Percentiles rank a stretch among this genome's conserved stretches.
Conservation (phyloP, 257 asterid species). For the Fraxinus quadrangulata region DNA sequence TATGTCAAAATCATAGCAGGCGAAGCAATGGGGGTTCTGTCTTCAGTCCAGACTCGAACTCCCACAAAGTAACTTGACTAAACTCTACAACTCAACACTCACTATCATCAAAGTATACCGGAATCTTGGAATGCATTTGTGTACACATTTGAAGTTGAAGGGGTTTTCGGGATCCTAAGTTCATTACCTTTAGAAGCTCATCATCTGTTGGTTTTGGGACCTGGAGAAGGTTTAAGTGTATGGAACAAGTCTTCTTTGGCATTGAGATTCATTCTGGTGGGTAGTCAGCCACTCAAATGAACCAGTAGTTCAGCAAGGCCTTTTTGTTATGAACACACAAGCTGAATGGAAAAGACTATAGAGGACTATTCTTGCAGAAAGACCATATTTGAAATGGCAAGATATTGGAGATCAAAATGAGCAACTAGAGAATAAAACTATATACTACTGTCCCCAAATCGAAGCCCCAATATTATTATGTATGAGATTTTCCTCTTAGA, state of each 20-base stretch:
- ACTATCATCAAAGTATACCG: conserved; percentile 68
- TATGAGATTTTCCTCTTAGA: no score
- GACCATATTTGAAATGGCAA: conserved; percentile 91
- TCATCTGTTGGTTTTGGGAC: conserved; percentile 70
- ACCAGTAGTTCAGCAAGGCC: conserved; percentile 85
- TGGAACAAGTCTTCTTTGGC: conserved; percentile 65
- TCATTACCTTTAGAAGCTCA: conserved; percentile 54
- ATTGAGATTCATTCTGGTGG: conserved; percentile 68
- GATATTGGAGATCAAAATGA: conserved; percentile 66
- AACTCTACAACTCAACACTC: conserved; percentile 51
- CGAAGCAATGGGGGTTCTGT: conserved; percentile 82
- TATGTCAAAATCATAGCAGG: conserved; percentile 80
- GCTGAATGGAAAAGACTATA: conserved; percentile 74
- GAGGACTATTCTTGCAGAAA: conserved; percentile 69
- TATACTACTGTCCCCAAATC: no score
- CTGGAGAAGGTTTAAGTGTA: conserved; percentile 79
- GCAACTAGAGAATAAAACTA: not conserved
- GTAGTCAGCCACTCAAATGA: conserved; percentile 77
- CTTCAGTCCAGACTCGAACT: conserved; percentile 76
- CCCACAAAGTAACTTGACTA: conserved; percentile 91
- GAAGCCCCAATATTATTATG: no score
- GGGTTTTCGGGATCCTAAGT: conserved; percentile 53
- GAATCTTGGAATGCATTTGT: conserved; percentile 77
- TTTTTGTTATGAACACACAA: conserved; percentile 93
- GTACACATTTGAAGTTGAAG: conserved; percentile 77